phyloP scores from a whole-genome alignment of 2,329 filamentous ascomycete genomes.

The Blastomyces parvus region DNA sequence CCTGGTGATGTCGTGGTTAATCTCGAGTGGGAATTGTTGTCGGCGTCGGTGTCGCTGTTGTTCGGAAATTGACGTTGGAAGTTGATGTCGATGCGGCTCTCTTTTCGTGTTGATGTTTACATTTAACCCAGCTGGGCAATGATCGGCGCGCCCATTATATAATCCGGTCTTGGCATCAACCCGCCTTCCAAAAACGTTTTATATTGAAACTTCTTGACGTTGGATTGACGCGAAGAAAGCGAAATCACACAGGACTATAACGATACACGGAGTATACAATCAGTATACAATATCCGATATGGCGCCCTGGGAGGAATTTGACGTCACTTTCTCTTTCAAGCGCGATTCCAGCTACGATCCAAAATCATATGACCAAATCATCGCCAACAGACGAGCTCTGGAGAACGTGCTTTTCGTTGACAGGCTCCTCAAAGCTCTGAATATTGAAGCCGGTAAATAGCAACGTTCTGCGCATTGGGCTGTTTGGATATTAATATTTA shows the following conservation, averaged over 20 bases:
- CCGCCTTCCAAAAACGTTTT: not conserved
- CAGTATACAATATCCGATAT: constrained; percentile 17
- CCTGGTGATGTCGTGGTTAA: not conserved
- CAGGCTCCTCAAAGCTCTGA: constrained; percentile 60
- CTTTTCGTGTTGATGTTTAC: constrained; percentile 13
- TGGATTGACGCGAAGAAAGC: not conserved
- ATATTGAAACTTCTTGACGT: not conserved
- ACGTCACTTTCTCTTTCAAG: constrained; percentile 56
- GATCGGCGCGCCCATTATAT: not conserved
- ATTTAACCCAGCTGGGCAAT: constrained; percentile 15
- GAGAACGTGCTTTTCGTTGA: constrained; percentile 70
- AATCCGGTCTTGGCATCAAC: constrained; percentile 10
- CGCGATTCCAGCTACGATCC: constrained; percentile 54
- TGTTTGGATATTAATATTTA: constrained; percentile 10
- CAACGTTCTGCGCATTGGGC: constrained; percentile 1
- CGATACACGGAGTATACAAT: not conserved
- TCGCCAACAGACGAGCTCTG: constrained; percentile 56
- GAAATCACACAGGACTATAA: not conserved
- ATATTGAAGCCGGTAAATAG: constrained; percentile 57
- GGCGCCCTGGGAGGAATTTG: constrained; percentile 51
- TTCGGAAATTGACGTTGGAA: constrained; percentile 6
- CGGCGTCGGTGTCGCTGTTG: not conserved
- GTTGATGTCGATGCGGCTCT: constrained; percentile 9
- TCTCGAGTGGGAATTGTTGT: not conserved
- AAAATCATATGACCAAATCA: constrained; percentile 52